phyloP scores from a whole-genome alignment of 1,284 basidiomycete species.

The Rhodofomes roseus region DNA sequence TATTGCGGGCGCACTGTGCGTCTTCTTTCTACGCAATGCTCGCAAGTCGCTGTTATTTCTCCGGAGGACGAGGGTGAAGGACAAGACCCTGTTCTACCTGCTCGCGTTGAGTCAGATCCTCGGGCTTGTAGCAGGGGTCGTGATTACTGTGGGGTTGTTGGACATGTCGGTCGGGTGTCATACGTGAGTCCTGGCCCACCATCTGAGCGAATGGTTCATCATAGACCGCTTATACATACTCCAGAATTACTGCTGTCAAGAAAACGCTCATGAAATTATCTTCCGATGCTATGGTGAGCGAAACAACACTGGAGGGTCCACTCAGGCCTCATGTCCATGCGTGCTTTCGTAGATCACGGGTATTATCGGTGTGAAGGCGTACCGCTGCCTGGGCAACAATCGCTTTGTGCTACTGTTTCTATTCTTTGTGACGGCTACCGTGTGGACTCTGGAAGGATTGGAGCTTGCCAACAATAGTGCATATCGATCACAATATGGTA shows the following conservation, averaged over 20 bases:
- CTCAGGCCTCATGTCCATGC: constrained; percentile 1
- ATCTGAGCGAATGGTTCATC: neutral
- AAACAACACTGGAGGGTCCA: neutral
- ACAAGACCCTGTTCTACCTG: constrained; percentile 55
- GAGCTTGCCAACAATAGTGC: constrained; percentile 38
- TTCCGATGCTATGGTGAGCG: constrained; percentile 38
- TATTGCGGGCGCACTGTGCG: constrained; percentile 44
- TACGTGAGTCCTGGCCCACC: constrained; percentile 26
- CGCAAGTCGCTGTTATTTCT: constrained; percentile 49
- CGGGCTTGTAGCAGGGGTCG: constrained; percentile 42
- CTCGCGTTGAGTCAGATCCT: constrained; percentile 54
- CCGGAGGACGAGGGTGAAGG: constrained; percentile 53
- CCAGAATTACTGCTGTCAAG: constrained; percentile 25
- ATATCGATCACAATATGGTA: constrained; percentile 45
- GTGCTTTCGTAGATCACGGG: constrained; percentile 49
- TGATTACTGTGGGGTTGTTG: constrained; percentile 46
- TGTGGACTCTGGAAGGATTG: constrained; percentile 38
- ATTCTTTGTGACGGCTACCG: constrained; percentile 38
- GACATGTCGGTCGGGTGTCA: constrained; percentile 33
- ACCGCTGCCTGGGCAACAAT: constrained; percentile 59
- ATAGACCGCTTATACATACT: constrained; percentile 13
- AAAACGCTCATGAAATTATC: constrained; percentile 13
- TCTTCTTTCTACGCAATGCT: constrained; percentile 55
- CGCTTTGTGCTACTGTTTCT: constrained; percentile 44
- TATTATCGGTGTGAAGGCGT: constrained; percentile 63